Percentiles rank a stretch among this genome's conserved stretches.
phyloP scores from a whole-genome alignment of 306 rosid species.

The Quercus robur region DNA sequence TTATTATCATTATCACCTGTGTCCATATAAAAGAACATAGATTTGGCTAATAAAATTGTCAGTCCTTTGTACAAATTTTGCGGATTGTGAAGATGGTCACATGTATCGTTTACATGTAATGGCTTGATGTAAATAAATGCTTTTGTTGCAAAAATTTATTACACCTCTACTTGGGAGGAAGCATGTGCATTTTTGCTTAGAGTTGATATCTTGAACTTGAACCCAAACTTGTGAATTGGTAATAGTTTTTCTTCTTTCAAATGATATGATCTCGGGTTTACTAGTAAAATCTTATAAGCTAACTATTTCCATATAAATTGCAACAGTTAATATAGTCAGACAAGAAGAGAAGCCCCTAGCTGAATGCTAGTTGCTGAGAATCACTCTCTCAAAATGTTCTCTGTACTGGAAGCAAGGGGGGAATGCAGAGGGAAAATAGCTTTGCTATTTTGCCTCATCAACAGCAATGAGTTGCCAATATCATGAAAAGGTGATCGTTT shows the following conservation, averaged over 20 bases:
- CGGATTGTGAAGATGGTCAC: too few relatives aligned
- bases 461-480: constrained; percentile 52
- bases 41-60: too few relatives aligned
- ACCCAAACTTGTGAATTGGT: background rate
- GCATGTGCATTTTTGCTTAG: background rate
- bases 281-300: background rate
- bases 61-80: too few relatives aligned
- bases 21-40: too few relatives aligned
- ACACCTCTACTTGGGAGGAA: background rate
- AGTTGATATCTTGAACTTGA: background rate
- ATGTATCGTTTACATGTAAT: too few relatives aligned
- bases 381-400: constrained; percentile 10
- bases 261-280: too few relatives aligned
- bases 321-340: background rate
- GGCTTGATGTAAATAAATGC: too few relatives aligned
- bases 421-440: constrained; percentile 42
- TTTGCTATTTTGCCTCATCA: constrained; percentile 43
- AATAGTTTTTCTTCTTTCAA: background rate
- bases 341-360: background rate
- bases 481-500: constrained; percentile 55
- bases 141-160: too few relatives aligned
- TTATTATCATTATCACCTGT: too few relatives aligned
- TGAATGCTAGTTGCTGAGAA: background rate
- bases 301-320: background rate
- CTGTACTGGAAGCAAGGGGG: constrained; percentile 30